These are phyloP conservation scores for Mortierella sp. DNA, from an alignment of 371 early-diverging fungal species.

Conservation along the genomic window DNA sequence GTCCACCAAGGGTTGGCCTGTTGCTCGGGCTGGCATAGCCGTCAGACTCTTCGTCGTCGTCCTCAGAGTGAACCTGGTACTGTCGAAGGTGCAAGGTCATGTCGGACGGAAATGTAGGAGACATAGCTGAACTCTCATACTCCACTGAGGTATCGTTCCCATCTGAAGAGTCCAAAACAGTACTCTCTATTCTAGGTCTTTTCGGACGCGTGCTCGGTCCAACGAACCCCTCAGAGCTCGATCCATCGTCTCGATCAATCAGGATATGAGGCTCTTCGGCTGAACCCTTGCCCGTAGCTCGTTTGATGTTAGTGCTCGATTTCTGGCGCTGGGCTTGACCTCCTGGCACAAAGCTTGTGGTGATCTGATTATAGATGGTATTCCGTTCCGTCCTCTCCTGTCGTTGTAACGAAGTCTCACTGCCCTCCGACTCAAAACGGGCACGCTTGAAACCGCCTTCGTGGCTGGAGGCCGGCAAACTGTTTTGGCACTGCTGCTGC, in stretches of 20 bases:
- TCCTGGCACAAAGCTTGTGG: not conserved
- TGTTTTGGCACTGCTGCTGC: slow-evolving; percentile 1
- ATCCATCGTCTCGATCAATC: slow-evolving; percentile 8
- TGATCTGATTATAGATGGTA: slow-evolving; percentile 35
- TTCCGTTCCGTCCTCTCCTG: slow-evolving; percentile 30
- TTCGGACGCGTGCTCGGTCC: not conserved
- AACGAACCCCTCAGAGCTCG: not conserved
- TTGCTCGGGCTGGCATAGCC: not conserved
- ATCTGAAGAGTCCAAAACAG: slow-evolving; percentile 9
- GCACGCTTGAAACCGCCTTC: slow-evolving; percentile 10
- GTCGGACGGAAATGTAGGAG: slow-evolving; percentile 52
- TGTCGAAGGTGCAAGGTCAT: slow-evolving; percentile 40
- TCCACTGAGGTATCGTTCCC: slow-evolving; percentile 17
- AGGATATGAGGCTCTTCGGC: slow-evolving; percentile 20
- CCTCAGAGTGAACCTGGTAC: slow-evolving; percentile 11
- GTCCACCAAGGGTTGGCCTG: not conserved
- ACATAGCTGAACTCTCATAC: slow-evolving; percentile 15
- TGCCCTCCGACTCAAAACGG: slow-evolving; percentile 19
- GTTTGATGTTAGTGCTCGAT: not conserved
- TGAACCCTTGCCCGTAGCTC: slow-evolving; percentile 13
- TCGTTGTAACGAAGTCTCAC: slow-evolving; percentile 28
- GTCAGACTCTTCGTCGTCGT: slow-evolving; percentile 21
- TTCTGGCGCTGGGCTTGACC: not conserved
- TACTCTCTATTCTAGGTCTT: not conserved
- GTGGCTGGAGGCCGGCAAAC: not conserved